Percentiles rank a stretch among this genome's conserved stretches.
phyloP scores from a whole-genome alignment of 2,329 filamentous ascomycete species.

The Onygenales sp. region DNA sequence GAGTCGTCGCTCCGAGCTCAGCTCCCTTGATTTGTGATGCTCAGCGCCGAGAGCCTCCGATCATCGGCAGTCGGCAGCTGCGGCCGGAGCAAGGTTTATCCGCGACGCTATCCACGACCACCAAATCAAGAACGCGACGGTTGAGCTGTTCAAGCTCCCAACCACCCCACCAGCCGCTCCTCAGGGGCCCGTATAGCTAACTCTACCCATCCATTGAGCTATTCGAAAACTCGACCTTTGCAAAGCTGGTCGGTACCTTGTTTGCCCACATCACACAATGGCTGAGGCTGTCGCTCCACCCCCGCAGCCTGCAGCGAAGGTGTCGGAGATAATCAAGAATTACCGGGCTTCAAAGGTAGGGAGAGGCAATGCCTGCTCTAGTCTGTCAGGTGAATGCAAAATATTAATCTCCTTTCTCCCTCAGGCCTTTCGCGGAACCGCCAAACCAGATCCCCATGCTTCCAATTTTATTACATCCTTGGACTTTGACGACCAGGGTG shows the following conservation, averaged over 20 bases:
- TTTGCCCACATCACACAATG: constrained; percentile 9
- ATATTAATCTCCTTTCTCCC: neutral
- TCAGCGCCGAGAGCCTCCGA: neutral
- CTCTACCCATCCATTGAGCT: no score
- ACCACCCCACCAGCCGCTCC: no score
- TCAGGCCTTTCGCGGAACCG: constrained; percentile 22
- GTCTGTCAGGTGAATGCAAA: neutral
- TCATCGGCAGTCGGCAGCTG: neutral
- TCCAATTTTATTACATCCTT: constrained; percentile 68
- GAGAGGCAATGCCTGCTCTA: neutral
- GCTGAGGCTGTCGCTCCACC: constrained; percentile 15
- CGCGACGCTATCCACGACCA: neutral
- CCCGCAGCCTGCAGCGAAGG: constrained; percentile 37
- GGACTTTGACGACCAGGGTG: constrained; percentile 92
- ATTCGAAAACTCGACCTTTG: no score
- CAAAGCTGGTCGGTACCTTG: no score
- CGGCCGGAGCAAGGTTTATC: neutral
- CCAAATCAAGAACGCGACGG: no score
- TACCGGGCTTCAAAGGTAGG: constrained; percentile 73
- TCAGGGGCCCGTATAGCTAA: no score
- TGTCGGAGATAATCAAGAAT: constrained; percentile 66
- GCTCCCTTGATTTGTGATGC: neutral
- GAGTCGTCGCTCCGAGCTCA: no score
- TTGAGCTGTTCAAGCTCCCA: no score
- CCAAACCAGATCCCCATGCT: constrained; percentile 26